Conservation (phyloP, 73 alveolate species). For the Blepharisma japonicum region DNA sequence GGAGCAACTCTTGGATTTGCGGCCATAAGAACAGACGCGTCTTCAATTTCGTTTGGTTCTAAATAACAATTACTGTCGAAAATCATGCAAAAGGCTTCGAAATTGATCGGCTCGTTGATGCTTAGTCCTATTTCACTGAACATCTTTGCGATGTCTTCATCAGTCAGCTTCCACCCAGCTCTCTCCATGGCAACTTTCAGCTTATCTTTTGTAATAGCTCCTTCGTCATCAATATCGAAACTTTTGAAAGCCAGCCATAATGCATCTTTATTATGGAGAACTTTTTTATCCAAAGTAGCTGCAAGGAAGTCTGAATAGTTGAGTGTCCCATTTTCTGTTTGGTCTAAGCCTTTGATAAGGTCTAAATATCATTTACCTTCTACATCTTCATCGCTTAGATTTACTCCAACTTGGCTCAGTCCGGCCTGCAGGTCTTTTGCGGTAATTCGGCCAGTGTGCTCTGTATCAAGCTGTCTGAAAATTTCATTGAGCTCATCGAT, state of each 20-base stretch:
- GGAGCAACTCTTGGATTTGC: too few relatives aligned
- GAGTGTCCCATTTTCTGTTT: conserved; percentile 17
- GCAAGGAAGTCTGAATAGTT: conserved; percentile 36
- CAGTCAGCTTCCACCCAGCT: conserved; percentile 34
- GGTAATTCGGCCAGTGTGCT: conserved; percentile 39
- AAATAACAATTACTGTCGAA: too few relatives aligned
- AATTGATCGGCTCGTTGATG: too few relatives aligned
- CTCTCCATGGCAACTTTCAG: conserved; percentile 37
- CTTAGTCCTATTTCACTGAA: conserved; percentile 28
- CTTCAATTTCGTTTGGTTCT: too few relatives aligned
- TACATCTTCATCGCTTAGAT: conserved; percentile 34
- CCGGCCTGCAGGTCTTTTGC: conserved; percentile 26
- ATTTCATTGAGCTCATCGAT: background rate
- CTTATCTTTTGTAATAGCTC: conserved; percentile 30
- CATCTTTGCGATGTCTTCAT: conserved; percentile 20
- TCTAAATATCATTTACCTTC: conserved; percentile 5
- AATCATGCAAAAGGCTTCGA: too few relatives aligned
- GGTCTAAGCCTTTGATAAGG: background rate
- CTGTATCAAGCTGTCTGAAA: conserved; percentile 36
- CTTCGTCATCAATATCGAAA: conserved; percentile 38
- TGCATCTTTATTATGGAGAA: conserved; percentile 36
- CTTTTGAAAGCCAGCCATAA: conserved; percentile 34
- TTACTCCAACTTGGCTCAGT: conserved; percentile 27
- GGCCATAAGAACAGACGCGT: too few relatives aligned
- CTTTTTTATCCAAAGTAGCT: conserved; percentile 34